Evolutionary conservation across 208 protist species (phyloP).

Genomic region (Phytomonas francai): DNA sequence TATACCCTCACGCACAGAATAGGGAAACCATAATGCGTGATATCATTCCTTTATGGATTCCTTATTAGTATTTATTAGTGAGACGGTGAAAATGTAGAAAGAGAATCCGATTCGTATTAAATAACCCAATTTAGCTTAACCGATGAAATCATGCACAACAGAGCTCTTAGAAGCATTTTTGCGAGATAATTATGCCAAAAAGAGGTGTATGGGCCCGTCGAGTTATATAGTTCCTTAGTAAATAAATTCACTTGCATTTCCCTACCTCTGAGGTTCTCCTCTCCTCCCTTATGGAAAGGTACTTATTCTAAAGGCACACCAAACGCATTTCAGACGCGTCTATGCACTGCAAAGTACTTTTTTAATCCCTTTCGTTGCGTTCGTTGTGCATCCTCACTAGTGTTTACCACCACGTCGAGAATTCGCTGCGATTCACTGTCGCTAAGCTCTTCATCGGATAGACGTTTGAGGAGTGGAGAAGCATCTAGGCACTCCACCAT

Average conservation of each 20-base stretch:
- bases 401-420: conserved; percentile 50
- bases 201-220: no score
- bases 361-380: conserved; percentile 69
- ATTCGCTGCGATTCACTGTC: conserved; percentile 33
- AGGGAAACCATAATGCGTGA: no score
- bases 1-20: no score
- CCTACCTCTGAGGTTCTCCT: no score
- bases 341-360: conserved; percentile 80
- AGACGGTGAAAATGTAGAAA: no score
- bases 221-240: no score
- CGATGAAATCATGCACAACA: background rate
- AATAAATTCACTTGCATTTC: no score
- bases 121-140: no score
- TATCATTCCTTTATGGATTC: no score
- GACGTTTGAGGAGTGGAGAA: conserved; percentile 90
- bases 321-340: conserved; percentile 24
- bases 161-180: background rate
- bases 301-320: background rate
- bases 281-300: background rate
- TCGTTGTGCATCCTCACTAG: conserved; percentile 84
- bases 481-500: conserved; percentile 89
- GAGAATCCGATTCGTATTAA: no score
- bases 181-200: background rate
- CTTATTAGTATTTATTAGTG: no score
- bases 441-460: conserved; percentile 53